Percentiles rank a stretch among this genome's conserved stretches.
Evolutionary conservation across 306 rosid species (phyloP).

Genomic region (Cucurbita pepo): DNA sequence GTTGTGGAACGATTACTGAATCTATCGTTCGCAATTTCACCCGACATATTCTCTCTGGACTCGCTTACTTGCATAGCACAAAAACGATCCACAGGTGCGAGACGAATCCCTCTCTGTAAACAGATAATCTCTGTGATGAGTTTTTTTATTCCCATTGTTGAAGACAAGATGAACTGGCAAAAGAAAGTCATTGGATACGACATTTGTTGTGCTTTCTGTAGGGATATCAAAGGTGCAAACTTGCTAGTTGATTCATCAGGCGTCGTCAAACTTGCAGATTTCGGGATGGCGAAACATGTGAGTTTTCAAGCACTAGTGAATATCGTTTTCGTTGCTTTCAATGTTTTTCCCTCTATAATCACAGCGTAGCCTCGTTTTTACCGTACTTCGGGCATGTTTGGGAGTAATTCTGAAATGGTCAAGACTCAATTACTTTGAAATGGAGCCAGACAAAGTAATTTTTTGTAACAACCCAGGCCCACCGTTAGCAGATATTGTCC

Average conservation of each 20-base stretch:
- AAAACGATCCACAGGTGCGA: slow-evolving; percentile 75
- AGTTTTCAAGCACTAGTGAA: slow-evolving; percentile 19
- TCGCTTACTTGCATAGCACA: slow-evolving; percentile 61
- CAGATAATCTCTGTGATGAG: neutral
- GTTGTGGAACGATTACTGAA: slow-evolving; percentile 59
- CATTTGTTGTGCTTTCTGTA: slow-evolving; percentile 2
- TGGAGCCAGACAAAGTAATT: too few species aligned
- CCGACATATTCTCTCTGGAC: slow-evolving; percentile 64
- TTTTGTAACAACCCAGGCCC: too few species aligned
- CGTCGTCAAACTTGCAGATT: slow-evolving; percentile 87
- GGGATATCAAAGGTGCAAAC: slow-evolving; percentile 23
- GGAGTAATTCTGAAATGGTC: too few species aligned
- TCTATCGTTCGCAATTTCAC: slow-evolving; percentile 80
- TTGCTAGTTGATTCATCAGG: slow-evolving; percentile 74
- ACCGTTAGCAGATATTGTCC: too few species aligned
- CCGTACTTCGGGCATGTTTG: too few species aligned
- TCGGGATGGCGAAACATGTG: slow-evolving; percentile 89
- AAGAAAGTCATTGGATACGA: neutral
- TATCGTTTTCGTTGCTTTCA: too few species aligned
- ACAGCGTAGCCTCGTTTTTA: too few species aligned
- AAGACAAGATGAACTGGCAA: neutral
- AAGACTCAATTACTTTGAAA: too few species aligned
- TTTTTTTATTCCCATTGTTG: neutral
- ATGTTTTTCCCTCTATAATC: too few species aligned
- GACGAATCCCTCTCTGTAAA: neutral